A percentile compares a stretch with the other conserved stretches of the same genome.
Evolutionary conservation across 345 rosid species (phyloP).

Genomic region (Stellera chamaejasme): DNA sequence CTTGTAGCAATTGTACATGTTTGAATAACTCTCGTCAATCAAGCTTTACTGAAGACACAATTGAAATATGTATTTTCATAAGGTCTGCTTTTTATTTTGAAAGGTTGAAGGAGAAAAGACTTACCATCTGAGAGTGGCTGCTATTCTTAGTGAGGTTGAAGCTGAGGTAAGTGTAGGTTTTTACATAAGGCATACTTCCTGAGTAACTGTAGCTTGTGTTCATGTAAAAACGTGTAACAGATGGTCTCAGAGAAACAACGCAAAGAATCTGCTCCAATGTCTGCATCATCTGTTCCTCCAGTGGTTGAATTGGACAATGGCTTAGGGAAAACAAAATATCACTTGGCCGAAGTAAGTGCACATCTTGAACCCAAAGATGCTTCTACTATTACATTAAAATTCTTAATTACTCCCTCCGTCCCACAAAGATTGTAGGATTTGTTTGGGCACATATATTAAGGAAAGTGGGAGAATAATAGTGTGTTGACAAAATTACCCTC

Average conservation of each 20-base stretch:
- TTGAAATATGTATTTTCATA: neutral
- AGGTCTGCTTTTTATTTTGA: constrained; percentile 12
- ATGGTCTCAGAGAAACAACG: constrained; percentile 93
- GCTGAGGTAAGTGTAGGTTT: constrained; percentile 72
- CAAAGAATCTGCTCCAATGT: constrained; percentile 61
- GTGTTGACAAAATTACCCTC: too few species aligned
- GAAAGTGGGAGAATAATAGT: too few species aligned
- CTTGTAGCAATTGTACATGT: constrained; percentile 72
- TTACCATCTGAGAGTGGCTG: constrained; percentile 78
- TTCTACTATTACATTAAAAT: too few species aligned
- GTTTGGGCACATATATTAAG: too few species aligned
- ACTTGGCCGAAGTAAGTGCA: constrained; percentile 73
- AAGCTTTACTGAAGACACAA: constrained; percentile 8
- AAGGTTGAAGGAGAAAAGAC: constrained; percentile 96
- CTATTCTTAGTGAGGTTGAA: constrained; percentile 89
- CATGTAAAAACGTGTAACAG: constrained; percentile 20
- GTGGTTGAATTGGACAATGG: constrained; percentile 44
- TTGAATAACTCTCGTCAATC: constrained; percentile 1
- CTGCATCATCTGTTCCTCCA: constrained; percentile 65
- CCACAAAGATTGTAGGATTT: too few species aligned
- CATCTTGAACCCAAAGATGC: neutral
- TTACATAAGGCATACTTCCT: constrained; percentile 1
- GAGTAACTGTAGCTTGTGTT: constrained; percentile 1
- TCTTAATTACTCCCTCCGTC: too few species aligned
- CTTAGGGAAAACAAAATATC: constrained; percentile 65